phyloP scores from a whole-genome alignment of 306 rosid species.

The Lathyrus tuberosus region DNA sequence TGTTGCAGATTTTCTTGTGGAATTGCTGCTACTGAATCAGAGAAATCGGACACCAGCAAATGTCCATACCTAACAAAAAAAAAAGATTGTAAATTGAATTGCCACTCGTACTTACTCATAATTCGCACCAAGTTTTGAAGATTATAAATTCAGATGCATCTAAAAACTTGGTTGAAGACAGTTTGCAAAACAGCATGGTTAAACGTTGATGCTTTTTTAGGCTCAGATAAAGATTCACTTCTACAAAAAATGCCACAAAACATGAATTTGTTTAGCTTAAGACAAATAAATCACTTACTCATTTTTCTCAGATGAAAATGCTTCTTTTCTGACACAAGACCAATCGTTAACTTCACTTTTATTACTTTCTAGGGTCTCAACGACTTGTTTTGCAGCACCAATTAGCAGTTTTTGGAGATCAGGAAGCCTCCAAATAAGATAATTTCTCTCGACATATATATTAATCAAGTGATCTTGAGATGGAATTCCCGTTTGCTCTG shows the following conservation, averaged over 20 bases:
- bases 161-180: slow-evolving; percentile 1
- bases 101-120: slow-evolving; percentile 10
- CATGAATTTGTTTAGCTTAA: slow-evolving; percentile 4
- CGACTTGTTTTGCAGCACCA: slow-evolving; percentile 67
- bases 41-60: slow-evolving; percentile 86
- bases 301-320: slow-evolving; percentile 85
- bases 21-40: slow-evolving; percentile 69
- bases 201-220: slow-evolving; percentile 17
- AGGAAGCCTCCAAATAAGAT: slow-evolving; percentile 92
- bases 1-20: slow-evolving; percentile 88
- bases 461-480: slow-evolving; percentile 86
- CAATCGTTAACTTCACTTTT: slow-evolving; percentile 67
- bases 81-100: slow-evolving; percentile 30
- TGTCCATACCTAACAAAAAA: slow-evolving; percentile 75
- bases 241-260: slow-evolving; percentile 14
- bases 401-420: slow-evolving; percentile 74
- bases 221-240: slow-evolving; percentile 17
- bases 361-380: slow-evolving; percentile 65
- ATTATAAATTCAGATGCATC: slow-evolving; percentile 1
- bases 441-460: slow-evolving; percentile 83
- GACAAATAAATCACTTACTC: slow-evolving; percentile 60
- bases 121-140: too few relatives aligned
- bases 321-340: slow-evolving; percentile 92
- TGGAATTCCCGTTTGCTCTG: slow-evolving; percentile 67
- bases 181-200: slow-evolving; percentile 4